These are phyloP conservation scores for Phytophthora idaei DNA, from an alignment of 352 stramenopile genomes.

Conservation along the genomic window DNA sequence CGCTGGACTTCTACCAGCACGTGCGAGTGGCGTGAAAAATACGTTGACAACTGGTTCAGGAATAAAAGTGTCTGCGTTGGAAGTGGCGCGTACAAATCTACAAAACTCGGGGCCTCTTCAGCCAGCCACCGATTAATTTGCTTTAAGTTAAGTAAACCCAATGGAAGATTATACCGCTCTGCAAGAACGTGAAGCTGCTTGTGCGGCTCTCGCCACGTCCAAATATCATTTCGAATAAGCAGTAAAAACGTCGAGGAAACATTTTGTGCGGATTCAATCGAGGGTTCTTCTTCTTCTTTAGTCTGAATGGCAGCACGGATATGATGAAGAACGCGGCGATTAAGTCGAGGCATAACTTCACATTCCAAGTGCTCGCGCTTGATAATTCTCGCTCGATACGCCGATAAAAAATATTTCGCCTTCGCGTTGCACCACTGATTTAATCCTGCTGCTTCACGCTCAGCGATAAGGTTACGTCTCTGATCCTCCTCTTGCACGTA, in stretches of 20 bases:
- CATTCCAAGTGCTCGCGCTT: conserved; percentile 1
- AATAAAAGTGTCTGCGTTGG: conserved; percentile 38
- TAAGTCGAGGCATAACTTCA: conserved; percentile 11
- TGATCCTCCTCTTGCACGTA: conserved; percentile 9
- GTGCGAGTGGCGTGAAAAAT: conserved; percentile 35
- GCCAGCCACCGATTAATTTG: conserved; percentile 39
- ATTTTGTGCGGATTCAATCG: neutral
- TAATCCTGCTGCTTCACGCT: conserved; percentile 11
- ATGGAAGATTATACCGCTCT: conserved; percentile 25
- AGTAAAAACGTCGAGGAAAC: conserved; percentile 22
- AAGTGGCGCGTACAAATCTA: conserved; percentile 45
- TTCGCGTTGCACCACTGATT: conserved; percentile 13
- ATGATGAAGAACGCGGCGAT: conserved; percentile 16
- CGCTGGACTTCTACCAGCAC: conserved; percentile 32
- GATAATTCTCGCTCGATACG: conserved; percentile 11
- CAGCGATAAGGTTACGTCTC: conserved; percentile 8
- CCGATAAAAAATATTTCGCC: conserved; percentile 8
- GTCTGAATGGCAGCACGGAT: conserved; percentile 15
- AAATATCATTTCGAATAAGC: conserved; percentile 33
- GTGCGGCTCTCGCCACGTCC: conserved; percentile 38
- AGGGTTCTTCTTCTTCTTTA: neutral
- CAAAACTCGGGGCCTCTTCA: conserved; percentile 10
- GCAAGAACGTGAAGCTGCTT: conserved; percentile 37
- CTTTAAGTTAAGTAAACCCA: conserved; percentile 38
- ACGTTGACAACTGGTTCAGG: conserved; percentile 39